Evolutionary conservation across 169 alveolate genomes (phyloP), one percentile per base, ranked within the genome.

Genomic region (Plasmodium gonderi): DNA sequence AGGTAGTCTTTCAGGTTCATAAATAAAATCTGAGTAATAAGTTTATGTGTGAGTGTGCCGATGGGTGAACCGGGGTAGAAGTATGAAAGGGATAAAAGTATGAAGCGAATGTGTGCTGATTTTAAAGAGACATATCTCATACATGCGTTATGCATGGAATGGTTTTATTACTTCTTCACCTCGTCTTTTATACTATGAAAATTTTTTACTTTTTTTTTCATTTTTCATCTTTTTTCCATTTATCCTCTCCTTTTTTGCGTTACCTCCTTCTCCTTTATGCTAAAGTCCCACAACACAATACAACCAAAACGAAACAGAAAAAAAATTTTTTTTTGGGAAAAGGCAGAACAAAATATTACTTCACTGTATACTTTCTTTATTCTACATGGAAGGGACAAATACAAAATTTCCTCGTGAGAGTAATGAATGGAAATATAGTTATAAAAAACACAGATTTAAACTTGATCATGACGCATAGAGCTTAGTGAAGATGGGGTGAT

Each of bases 221-320:
- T 49, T 49, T 49, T 23, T 5, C 26, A 8, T 36, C 72, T 36
- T 36, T 36, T 60, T n/a, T 60, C 40, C n/a, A 3, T 20, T 3
- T 60, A n/a, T 7, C 72, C 26, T 36, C 38, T 12, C 72, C 26
- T 0, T 6, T 36, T 14, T 36, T 0, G n/a, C 72, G 5, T 91
- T 90, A 95, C 97, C 78, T 93, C 91, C 60, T 91, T 93, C 33
- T 95, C 96, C 54, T 93, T 93, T 65, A 69, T 47, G 90, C 54
- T 80, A 77, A 93, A 79, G 68, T 95, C 97, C 97, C 97, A 95
- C 6, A 94, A 91, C 23, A 95, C 97, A n/a, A 94, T 72, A 47
- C 97, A 95, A 79, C 96, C 96, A 80, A 91, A 94, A 20, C 95
- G 77, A 47, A 94, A 94, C 78, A 94, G 79, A 80, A 94, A 94